Base-by-base conservation (phyloP, 2,329 filamentous ascomycete species). In the Zasmidium citrigriseum region DNA sequence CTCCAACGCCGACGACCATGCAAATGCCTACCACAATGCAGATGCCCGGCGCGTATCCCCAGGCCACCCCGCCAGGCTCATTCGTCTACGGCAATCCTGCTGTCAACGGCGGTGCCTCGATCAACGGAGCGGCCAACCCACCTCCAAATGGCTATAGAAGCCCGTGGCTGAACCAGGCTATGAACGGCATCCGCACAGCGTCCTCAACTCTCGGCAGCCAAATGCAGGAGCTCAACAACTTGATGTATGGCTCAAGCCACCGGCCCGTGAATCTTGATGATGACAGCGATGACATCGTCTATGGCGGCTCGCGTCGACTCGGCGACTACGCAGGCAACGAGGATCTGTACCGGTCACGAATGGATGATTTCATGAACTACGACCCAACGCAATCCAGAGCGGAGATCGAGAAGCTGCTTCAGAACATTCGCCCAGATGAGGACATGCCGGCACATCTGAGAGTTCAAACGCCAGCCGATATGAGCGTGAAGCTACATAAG, bases 361-460 rank as follows among this genome's bases (percentile, higher is more conserved):
- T 65, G 52, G 64, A 70, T 44, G 61, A 53, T 11, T 64, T 68
- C 46, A 60, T 59, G 16, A 59, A 64, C 11, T 63, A 65, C 46
- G 82, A 85, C 66, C 78, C 80, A 2, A 77, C 75, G 24, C 79
- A 83, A 56, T 83, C 81, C 2, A 75, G 82, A n/a, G 82, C 89
- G 58, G 88, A 92, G 67, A 83, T 93, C 56, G 83, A 89, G 62
- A 81, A 86, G 23, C 75, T 93, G 3, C 76, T 93, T 11, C 80
- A 86, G 46, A 91, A 90, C 60, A 92, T 93, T 62, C 82, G 86
- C 21, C 87, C 89, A 0, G 90, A 93, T 66, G 82, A 86, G 67
- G 74, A 77, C 9, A 70, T 77, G 45, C 74, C 74, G 1, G 69
- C 70, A 20, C 81, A 87, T 55, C 80, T 86, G 52, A 83, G 88